Evolutionary conservation across 2,329 filamentous ascomycete species (phyloP).

Genomic region (Microascus cirrosus): DNA sequence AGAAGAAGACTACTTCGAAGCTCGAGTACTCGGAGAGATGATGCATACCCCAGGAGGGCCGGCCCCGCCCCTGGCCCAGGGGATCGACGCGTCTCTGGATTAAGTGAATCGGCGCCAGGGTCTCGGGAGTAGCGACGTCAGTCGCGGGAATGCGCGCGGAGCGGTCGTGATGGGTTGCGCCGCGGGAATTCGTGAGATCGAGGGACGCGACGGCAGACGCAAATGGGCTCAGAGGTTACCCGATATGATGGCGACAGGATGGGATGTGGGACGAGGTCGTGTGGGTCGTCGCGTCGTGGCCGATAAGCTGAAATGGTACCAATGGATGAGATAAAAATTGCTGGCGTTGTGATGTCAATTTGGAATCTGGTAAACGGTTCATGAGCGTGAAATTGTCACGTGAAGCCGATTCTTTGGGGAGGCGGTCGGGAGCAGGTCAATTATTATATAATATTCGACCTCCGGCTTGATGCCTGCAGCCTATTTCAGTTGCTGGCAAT

Average conservation of each 20-base stretch:
- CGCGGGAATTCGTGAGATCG: background rate
- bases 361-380: no score
- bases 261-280: background rate
- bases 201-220: background rate
- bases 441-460: no score
- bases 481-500: no score
- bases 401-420: background rate
- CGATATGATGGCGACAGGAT: background rate
- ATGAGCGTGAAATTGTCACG: background rate
- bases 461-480: no score
- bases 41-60: constrained; percentile 5
- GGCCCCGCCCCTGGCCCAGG: constrained; percentile 4
- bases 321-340: background rate
- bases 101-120: constrained; percentile 4
- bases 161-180: background rate
- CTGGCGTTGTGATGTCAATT: background rate
- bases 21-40: constrained; percentile 3
- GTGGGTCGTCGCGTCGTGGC: background rate
- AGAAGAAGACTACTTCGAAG: constrained; percentile 5
- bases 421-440: background rate
- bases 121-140: background rate
- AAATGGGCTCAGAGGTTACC: background rate
- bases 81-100: constrained; percentile 4
- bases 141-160: background rate
- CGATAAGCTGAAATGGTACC: background rate